A percentile compares a stretch with the other conserved stretches of the same genome.
phyloP scores from a whole-genome alignment of 2,329 filamentous ascomycete genomes.

The Clonostachys rosea region DNA sequence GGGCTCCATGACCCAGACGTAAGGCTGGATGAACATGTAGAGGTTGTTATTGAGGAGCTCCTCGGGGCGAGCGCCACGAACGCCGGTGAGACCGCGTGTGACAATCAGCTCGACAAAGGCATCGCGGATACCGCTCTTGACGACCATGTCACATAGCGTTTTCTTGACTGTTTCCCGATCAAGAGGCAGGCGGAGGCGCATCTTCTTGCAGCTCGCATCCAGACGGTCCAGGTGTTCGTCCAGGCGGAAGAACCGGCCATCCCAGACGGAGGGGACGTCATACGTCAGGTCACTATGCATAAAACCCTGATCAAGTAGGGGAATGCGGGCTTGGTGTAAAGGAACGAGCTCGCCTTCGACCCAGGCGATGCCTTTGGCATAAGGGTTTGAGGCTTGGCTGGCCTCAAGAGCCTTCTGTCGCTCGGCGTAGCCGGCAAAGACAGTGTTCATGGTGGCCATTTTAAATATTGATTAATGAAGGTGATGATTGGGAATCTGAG shows the following conservation, averaged over 20 bases:
- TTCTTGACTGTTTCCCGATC: slow-evolving; percentile 28
- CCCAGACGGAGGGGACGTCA: slow-evolving; percentile 46
- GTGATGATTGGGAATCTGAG: background rate
- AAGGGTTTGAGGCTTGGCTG: slow-evolving; percentile 27
- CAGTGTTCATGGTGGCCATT: slow-evolving; percentile 37
- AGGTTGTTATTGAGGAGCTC: slow-evolving; percentile 29
- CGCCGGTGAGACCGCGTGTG: slow-evolving; percentile 37
- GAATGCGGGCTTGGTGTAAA: slow-evolving; percentile 39
- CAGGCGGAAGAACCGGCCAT: slow-evolving; percentile 45
- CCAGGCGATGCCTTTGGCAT: slow-evolving; percentile 40
- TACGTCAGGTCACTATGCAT: slow-evolving; percentile 47
- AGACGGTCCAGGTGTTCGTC: slow-evolving; percentile 41
- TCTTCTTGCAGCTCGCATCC: slow-evolving; percentile 35
- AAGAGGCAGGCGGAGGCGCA: slow-evolving; percentile 35
- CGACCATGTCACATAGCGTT: slow-evolving; percentile 36
- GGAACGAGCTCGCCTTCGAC: slow-evolving; percentile 34
- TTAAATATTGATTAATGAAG: background rate
- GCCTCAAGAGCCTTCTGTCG: slow-evolving; percentile 16
- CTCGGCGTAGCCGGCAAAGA: slow-evolving; percentile 29
- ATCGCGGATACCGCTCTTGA: slow-evolving; percentile 38
- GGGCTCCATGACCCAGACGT: slow-evolving; percentile 45
- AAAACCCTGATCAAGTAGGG: slow-evolving; percentile 45
- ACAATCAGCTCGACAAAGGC: slow-evolving; percentile 46
- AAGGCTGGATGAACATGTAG: slow-evolving; percentile 43
- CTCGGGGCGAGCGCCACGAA: slow-evolving; percentile 24